Conservation (phyloP, 176 grass and related monocot species). For the Aegilops bicornis region DNA sequence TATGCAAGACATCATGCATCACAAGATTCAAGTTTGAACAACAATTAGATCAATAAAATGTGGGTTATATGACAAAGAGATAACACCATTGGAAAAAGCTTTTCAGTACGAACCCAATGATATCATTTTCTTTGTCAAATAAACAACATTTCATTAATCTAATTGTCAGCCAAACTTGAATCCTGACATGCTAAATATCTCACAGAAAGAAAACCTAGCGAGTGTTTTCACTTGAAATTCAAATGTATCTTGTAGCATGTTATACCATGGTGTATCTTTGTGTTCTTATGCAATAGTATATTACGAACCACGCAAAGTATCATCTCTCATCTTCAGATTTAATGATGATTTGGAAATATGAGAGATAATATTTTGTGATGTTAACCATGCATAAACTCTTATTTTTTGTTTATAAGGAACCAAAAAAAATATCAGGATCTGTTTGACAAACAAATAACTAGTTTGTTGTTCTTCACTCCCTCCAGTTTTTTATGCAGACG, state of each 20-base stretch:
- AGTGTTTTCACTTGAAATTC: neutral
- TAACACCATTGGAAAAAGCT: neutral
- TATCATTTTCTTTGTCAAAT: neutral
- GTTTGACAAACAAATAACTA: neutral
- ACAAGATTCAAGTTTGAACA: conserved; percentile 15
- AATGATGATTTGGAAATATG: neutral
- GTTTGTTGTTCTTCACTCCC: neutral
- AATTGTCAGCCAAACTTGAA: conserved; percentile 13
- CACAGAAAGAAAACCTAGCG: neutral
- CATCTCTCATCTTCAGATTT: neutral
- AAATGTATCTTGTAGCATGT: neutral
- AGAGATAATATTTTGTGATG: neutral
- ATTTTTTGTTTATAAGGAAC: no score
- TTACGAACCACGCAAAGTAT: neutral
- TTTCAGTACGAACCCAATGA: neutral
- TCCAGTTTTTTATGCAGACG: neutral
- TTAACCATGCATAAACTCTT: neutral
- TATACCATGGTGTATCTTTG: neutral
- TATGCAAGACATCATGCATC: neutral
- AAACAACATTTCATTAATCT: neutral
- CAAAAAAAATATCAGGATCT: no score
- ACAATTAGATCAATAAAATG: conserved; percentile 3
- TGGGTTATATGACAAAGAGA: conserved; percentile 8
- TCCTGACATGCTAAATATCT: neutral
- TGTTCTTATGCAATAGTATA: neutral